A percentile compares a stretch with the other conserved stretches of the same genome.
These are phyloP conservation scores for Jimgerdemannia flammicorona DNA, from an alignment of 192 early-diverging fungal genomes.

Conservation along the genomic window DNA sequence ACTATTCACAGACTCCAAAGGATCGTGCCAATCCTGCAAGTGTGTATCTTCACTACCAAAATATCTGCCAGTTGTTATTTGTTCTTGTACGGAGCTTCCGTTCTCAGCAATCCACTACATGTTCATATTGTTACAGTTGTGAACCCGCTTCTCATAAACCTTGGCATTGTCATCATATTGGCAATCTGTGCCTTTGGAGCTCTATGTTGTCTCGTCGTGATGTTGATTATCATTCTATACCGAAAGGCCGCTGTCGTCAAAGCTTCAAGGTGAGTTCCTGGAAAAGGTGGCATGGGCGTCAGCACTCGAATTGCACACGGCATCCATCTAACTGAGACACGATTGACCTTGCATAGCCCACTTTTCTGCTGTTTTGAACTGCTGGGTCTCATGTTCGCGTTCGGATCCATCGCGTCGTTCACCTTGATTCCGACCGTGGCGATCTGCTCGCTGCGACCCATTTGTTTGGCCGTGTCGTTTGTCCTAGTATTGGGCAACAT, in stretches of 20 bases:
- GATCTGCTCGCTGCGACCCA: constrained; percentile 31
- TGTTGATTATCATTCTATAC: background rate
- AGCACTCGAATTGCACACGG: no score
- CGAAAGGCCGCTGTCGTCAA: background rate
- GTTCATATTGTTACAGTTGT: background rate
- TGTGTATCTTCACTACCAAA: background rate
- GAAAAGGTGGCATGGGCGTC: background rate
- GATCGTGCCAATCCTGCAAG: background rate
- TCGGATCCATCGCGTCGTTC: constrained; percentile 30
- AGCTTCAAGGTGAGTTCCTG: background rate
- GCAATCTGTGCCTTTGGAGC: background rate
- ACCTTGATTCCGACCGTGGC: constrained; percentile 34
- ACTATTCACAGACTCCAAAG: background rate
- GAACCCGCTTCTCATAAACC: background rate
- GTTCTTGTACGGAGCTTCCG: no score
- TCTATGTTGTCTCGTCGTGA: background rate
- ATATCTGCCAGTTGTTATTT: background rate
- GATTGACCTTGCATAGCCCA: constrained; percentile 22
- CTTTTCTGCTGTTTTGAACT: constrained; percentile 49
- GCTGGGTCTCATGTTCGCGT: constrained; percentile 43
- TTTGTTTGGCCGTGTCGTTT: constrained; percentile 39
- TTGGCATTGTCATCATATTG: background rate
- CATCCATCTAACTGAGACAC: no score
- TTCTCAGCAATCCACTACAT: no score
- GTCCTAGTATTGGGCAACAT: constrained; percentile 33